Evolutionary conservation across 805 yeast genomes (phyloP).

Genomic region (Suhomyces pyralidae): DNA sequence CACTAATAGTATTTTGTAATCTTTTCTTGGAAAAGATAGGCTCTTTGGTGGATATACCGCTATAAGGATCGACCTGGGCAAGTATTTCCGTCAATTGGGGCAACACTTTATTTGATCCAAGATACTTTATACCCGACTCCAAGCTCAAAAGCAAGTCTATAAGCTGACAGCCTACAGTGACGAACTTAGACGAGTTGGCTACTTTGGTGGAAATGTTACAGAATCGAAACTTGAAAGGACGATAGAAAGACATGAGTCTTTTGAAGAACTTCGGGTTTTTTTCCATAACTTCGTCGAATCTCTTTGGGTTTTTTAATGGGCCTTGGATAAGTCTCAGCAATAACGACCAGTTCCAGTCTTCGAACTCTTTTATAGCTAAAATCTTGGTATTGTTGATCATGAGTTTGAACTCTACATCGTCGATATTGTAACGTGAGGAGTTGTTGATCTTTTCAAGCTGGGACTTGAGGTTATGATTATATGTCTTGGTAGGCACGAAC

Average conservation of each 20-base stretch:
- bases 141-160: constrained; percentile 61
- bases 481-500: constrained; percentile 21
- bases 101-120: constrained; percentile 70
- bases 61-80: constrained; percentile 77
- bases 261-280: constrained; percentile 83
- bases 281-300: constrained; percentile 70
- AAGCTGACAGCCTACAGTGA: constrained; percentile 72
- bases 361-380: constrained; percentile 70
- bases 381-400: constrained; percentile 69
- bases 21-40: constrained; percentile 67
- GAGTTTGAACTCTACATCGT: constrained; percentile 65
- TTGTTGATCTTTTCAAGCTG: constrained; percentile 20
- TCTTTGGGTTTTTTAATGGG: constrained; percentile 67
- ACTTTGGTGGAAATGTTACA: constrained; percentile 38
- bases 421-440: constrained; percentile 33
- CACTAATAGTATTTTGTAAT: constrained; percentile 60
- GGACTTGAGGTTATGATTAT: constrained; percentile 28
- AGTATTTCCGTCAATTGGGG: constrained; percentile 88
- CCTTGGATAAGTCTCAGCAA: constrained; percentile 74
- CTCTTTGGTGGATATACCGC: constrained; percentile 69
- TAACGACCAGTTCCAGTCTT: constrained; percentile 85
- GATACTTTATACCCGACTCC: constrained; percentile 62
- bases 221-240: constrained; percentile 89
- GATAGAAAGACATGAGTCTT: constrained; percentile 75
- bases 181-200: constrained; percentile 54